Conservation (phyloP, 306 rosid genomes). For the Casuarina glauca region DNA sequence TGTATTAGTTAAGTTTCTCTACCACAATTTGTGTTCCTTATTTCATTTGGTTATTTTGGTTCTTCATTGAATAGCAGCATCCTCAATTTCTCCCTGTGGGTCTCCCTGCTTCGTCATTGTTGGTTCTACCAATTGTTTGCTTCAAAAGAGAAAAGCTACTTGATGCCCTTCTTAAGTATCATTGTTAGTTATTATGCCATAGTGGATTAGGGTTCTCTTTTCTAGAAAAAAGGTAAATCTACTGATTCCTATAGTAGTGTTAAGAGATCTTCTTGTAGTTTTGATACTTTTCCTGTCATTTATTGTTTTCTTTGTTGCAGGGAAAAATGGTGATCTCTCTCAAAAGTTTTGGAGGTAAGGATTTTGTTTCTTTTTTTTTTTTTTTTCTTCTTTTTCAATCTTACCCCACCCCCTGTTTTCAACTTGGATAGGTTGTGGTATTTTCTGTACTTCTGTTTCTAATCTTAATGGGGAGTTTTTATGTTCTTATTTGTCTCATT, state of each 20-base stretch:
- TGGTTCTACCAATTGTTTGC: not conserved
- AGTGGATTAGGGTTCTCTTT: too few species aligned
- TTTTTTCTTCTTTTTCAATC: too few species aligned
- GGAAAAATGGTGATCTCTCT: slow-evolving; percentile 77
- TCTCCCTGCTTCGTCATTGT: not conserved
- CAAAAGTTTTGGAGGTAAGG: slow-evolving; percentile 89
- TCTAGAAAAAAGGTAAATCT: not conserved
- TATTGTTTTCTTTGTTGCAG: slow-evolving; percentile 36
- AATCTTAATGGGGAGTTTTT: not conserved
- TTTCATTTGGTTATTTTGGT: not conserved
- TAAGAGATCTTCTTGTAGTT: not conserved
- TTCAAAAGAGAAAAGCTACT: not conserved
- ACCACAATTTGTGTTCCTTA: not conserved
- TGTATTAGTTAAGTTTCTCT: not conserved
- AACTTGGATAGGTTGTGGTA: slow-evolving; percentile 42
- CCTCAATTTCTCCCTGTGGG: not conserved
- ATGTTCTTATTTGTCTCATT: slow-evolving; percentile 18
- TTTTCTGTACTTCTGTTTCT: not conserved
- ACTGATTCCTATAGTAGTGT: not conserved
- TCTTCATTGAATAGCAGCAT: not conserved
- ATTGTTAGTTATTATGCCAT: too few species aligned
- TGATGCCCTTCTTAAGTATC: not conserved
- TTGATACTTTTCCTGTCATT: not conserved
- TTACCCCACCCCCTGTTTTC: not conserved
- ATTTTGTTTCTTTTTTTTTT: not conserved